Conservation (phyloP, 768 basidiomycete species). For the Podaxis pistillaris region DNA sequence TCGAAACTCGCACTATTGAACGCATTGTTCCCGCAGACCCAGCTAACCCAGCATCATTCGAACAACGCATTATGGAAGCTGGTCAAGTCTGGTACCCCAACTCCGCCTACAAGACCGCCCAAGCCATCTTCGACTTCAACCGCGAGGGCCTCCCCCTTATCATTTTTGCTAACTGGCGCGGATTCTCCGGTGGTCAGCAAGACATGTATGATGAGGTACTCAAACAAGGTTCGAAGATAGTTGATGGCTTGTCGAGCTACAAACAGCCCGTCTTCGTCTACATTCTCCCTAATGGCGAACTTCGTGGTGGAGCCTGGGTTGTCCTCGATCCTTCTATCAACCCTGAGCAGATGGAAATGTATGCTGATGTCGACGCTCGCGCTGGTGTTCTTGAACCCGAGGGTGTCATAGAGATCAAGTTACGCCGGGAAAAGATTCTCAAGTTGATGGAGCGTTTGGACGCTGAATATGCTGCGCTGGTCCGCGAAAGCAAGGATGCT, state of each 20-base stretch:
- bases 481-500: conserved; percentile 75
- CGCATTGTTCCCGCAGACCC: conserved; percentile 97
- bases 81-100: conserved; percentile 99
- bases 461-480: conserved; percentile 73
- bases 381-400: conserved; percentile 97
- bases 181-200: conserved; percentile 99
- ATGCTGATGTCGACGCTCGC: conserved; percentile 92
- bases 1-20: conserved; percentile 96
- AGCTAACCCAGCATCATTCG: conserved; percentile 94
- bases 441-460: conserved; percentile 93
- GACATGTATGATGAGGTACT: conserved; percentile 98
- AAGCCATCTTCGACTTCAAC: conserved; percentile 98
- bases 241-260: conserved; percentile 95
- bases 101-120: conserved; percentile 98
- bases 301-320: conserved; percentile 99
- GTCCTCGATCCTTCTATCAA: conserved; percentile 99
- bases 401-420: conserved; percentile 96
- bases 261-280: conserved; percentile 98
- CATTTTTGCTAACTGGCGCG: conserved; percentile 99
- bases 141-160: conserved; percentile 95
- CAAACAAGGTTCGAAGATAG: conserved; percentile 97
- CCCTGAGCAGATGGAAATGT: conserved; percentile 98
- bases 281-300: conserved; percentile 96
- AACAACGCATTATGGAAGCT: conserved; percentile 99
- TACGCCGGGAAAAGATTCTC: conserved; percentile 92